phyloP scores from a whole-genome alignment of 495 filamentous ascomycete species.

The Jackrogersella multiformis region DNA sequence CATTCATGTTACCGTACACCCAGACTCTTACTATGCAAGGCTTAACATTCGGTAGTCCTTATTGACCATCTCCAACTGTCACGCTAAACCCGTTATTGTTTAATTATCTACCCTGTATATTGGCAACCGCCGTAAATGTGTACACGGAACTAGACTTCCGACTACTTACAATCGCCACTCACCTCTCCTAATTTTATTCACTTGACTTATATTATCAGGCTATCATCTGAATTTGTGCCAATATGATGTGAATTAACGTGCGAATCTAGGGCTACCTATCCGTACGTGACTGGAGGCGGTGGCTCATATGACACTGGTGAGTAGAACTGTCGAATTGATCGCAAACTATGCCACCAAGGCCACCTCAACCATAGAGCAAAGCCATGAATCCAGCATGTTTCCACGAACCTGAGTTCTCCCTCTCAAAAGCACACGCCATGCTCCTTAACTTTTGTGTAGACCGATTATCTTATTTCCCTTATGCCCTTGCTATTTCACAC shows the following conservation, averaged over 20 bases:
- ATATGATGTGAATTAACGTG: constrained; percentile 39
- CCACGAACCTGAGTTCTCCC: constrained; percentile 23
- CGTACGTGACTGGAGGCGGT: constrained; percentile 3
- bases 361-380: constrained; percentile 33
- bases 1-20: constrained; percentile 5
- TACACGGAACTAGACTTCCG: constrained; percentile 35
- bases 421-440: constrained; percentile 34
- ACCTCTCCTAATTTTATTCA: constrained; percentile 16
- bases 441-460: constrained; percentile 47
- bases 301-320: constrained; percentile 10
- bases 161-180: constrained; percentile 21
- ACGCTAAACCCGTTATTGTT: constrained; percentile 12
- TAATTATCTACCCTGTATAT: constrained; percentile 6
- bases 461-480: constrained; percentile 42
- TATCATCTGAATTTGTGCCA: constrained; percentile 20
- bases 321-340: constrained; percentile 20
- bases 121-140: constrained; percentile 18
- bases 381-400: constrained; percentile 28
- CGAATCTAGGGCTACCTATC: constrained; percentile 20
- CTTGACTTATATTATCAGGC: constrained; percentile 20
- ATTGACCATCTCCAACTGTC: constrained; percentile 14
- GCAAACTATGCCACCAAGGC: constrained; percentile 20
- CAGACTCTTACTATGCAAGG: constrained; percentile 11
- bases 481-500: constrained; percentile 39
- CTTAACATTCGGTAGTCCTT: constrained; percentile 25